These are phyloP conservation scores for Cercophora samala DNA, from an alignment of 495 filamentous ascomycete genomes.

Conservation along the genomic window DNA sequence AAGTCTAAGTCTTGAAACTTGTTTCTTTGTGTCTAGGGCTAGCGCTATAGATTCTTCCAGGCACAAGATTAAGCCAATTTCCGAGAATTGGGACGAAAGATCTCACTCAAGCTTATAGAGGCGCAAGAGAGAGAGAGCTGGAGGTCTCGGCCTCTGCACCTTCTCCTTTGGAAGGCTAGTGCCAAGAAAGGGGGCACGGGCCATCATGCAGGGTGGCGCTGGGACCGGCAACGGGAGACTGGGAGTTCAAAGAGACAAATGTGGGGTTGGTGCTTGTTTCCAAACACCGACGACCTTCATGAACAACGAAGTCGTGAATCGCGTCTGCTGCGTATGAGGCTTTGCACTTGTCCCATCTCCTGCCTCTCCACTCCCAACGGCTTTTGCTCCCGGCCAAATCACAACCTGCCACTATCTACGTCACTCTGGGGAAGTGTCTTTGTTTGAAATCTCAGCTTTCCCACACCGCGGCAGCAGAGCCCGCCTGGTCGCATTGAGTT, in stretches of 20 bases:
- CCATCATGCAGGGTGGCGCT: background rate
- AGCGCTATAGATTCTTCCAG: background rate
- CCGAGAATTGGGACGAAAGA: background rate
- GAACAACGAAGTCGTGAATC: background rate
- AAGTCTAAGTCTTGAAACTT: background rate
- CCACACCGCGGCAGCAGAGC: background rate
- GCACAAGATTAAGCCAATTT: background rate
- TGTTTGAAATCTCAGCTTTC: background rate
- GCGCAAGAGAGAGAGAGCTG: background rate
- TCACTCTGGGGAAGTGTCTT: background rate
- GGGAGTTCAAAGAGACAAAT: background rate
- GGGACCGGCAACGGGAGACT: background rate
- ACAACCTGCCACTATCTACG: background rate
- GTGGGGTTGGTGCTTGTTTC: background rate
- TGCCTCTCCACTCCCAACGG: background rate
- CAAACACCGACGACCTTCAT: background rate
- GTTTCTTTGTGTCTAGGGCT: background rate
- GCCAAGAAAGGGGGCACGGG: background rate
- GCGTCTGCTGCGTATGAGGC: background rate
- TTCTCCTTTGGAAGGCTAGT: background rate
- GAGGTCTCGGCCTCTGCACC: background rate
- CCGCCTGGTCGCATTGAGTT: slow-evolving; percentile 2
- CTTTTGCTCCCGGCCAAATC: background rate
- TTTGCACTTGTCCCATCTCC: background rate
- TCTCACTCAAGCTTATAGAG: background rate